A percentile compares a stretch with the other conserved stretches of the same genome.
These are phyloP conservation scores for Leucocoprinus birnbaumii DNA, from an alignment of 768 basidiomycete species.

Conservation along the genomic window DNA sequence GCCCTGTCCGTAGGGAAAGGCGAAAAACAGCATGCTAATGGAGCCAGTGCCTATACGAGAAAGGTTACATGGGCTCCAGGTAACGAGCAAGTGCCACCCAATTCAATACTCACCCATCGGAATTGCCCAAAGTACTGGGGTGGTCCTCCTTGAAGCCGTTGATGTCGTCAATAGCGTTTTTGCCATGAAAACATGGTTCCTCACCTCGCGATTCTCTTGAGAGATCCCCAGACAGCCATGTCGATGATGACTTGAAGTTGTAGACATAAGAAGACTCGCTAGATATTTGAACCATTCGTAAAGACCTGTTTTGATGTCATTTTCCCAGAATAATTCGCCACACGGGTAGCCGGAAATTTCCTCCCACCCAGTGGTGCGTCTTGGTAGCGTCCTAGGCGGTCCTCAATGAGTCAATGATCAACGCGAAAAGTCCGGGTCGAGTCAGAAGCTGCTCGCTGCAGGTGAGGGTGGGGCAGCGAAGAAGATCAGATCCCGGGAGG, in stretches of 20 bases:
- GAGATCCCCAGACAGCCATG: background rate
- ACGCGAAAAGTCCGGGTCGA: too few relatives aligned
- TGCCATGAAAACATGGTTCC: background rate
- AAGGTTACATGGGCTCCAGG: background rate
- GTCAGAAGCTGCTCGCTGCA: too few relatives aligned
- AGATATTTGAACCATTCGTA: background rate
- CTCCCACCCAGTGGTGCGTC: too few relatives aligned
- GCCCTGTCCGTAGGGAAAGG: constrained; percentile 51
- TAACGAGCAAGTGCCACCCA: background rate
- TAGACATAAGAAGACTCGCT: background rate
- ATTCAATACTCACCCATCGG: constrained; percentile 35
- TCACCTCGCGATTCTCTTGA: constrained; percentile 11
- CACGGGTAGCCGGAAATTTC: too few relatives aligned
- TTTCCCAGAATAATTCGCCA: background rate
- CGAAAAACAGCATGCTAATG: constrained; percentile 52
- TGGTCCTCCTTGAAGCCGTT: constrained; percentile 28
- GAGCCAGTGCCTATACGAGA: constrained; percentile 37
- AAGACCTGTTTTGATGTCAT: background rate
- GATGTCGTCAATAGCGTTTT: background rate
- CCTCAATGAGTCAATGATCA: too few relatives aligned
- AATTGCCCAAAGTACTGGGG: constrained; percentile 41
- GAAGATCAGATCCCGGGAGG: too few relatives aligned
- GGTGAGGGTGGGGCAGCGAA: too few relatives aligned
- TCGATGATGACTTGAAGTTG: background rate
- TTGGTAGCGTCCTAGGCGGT: too few relatives aligned